Evolutionary conservation across 345 rosid species (phyloP), one percentile per base, ranked within the genome.

Genomic region (Aethionema arabicum): DNA sequence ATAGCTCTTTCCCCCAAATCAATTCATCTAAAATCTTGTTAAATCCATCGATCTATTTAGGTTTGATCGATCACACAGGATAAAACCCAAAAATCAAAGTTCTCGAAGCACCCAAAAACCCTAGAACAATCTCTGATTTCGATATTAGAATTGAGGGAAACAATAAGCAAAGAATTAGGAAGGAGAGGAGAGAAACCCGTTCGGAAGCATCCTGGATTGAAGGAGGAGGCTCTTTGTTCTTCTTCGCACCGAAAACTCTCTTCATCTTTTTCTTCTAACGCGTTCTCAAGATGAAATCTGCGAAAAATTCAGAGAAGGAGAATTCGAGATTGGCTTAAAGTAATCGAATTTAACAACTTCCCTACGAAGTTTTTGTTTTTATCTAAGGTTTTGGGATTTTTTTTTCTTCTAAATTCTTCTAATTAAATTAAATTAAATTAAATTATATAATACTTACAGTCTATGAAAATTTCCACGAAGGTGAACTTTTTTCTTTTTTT

Each of bases 181-280:
- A 11, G 51, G 45, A 0, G 50, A 48, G 31, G 50, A 52, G 50
- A 52, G 9, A 55, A 27, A 92, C 96, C 90, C 89, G 78, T 65
- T 85, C 96, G 68, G 98, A 79, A 9, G 98, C 86, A 59, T 92
- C 98, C 32, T 81, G 67, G 12, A 92, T 31, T 3, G 98, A 82
- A 5, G 98, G 95, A 45, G 98, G 90, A 31, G 96, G 96, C 52
- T 86, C 98, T 70, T 92, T 92, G 49, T 92, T 86, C 50, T 92
- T 92, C 89, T 86, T 86, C 32, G 52, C 75, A 62, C 98, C 98
- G 53, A 92, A 92, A 0, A 92, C 86, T 74, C 87, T 86, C 86
- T 66, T 83, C 98, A 92, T 92, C 76, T 74, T 77, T 72, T 58
- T 38, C 58, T 51, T 32, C 61, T 54, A 21, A n/a, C 49, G 37